Conservation (phyloP, 345 rosid genomes). For the Citrus medica region DNA sequence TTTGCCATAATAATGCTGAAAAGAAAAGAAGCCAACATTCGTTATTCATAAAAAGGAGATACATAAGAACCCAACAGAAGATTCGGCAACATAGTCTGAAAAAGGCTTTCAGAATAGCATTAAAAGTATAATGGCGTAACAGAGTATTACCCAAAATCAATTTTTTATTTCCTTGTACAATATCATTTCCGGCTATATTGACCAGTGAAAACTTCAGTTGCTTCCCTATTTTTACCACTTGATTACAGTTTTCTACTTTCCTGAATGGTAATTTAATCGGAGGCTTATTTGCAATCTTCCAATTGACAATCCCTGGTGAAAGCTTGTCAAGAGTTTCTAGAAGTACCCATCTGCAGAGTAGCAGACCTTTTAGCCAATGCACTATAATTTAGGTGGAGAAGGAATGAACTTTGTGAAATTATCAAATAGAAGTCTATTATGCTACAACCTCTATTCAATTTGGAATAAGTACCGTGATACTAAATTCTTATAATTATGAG, state of each 20-base stretch:
- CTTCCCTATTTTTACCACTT: constrained; percentile 91
- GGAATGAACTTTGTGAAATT: not conserved
- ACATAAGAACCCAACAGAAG: not conserved
- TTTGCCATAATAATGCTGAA: constrained; percentile 91
- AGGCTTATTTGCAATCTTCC: constrained; percentile 93
- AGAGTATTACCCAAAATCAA: constrained; percentile 67
- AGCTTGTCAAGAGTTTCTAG: constrained; percentile 92
- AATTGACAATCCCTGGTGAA: constrained; percentile 90
- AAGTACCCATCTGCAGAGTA: constrained; percentile 73
- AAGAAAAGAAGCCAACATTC: constrained; percentile 1
- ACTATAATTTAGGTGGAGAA: not conserved
- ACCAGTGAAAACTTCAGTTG: constrained; percentile 94
- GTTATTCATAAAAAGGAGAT: not conserved
- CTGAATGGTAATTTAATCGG: constrained; percentile 94
- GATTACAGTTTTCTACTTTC: constrained; percentile 97
- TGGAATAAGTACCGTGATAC: not conserved
- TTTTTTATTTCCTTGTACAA: constrained; percentile 93
- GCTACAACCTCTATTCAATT: not conserved
- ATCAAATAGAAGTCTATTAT: not conserved
- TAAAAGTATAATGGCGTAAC: not conserved
- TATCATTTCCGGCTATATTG: constrained; percentile 92
- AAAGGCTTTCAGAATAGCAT: not conserved
- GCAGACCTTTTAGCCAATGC: constrained; percentile 9
- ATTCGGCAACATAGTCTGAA: not conserved
- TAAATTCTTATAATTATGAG: not conserved